Base-by-base conservation (phyloP, 192 early-diverging fungal genomes). In the Coemansia sp. region DNA sequence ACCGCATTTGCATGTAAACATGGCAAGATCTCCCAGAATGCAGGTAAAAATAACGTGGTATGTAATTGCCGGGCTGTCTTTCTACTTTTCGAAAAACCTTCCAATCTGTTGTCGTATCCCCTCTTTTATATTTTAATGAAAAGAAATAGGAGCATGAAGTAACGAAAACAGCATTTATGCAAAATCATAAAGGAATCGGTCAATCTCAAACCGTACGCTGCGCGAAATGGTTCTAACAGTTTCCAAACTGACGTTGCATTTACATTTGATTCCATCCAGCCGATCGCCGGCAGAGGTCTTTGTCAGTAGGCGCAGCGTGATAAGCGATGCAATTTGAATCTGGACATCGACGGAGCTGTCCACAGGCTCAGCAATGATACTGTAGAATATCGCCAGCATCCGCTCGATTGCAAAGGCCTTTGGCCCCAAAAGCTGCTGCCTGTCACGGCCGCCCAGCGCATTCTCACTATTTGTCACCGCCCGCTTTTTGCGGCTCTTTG, bases 381-480 rank as follows among this genome's bases (percentile, higher is more conserved):
- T 92, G 73, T 96, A 94, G 76, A 98, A 98, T 51, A 99, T 97
- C 48, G 97, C 97, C 68, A 96, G 72, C 92, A 99, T 90, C 25
- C 97, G 87, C 66, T 99, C 96, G n/a, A 99, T 82, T 0, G 91
- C 91, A 83, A 99, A 99, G 6, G 89, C 68, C 68, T 92, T 95
- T 2, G 97, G 96, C 0, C 97, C 97, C 10, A 94, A 71, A 2
- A 97, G 82, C 64, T 96, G 95, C 71, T 93, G 95, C 16, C 94
- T 83, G 34, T 87, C 80, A 66, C 83, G 60, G 0, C 77, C 84
- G 62, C 63, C 86, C 69, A 42, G 72, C 6, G 56, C 38, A n/a
- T 84, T 67, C 36, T 89, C 73, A 73, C 38, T 31, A 66, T 61
- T 58, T 78, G 62, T 48, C 83, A 61, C 67, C 61, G 38, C 83